Conservation (phyloP, 371 early-diverging fungal species). For the Haplosporangium sp. region DNA sequence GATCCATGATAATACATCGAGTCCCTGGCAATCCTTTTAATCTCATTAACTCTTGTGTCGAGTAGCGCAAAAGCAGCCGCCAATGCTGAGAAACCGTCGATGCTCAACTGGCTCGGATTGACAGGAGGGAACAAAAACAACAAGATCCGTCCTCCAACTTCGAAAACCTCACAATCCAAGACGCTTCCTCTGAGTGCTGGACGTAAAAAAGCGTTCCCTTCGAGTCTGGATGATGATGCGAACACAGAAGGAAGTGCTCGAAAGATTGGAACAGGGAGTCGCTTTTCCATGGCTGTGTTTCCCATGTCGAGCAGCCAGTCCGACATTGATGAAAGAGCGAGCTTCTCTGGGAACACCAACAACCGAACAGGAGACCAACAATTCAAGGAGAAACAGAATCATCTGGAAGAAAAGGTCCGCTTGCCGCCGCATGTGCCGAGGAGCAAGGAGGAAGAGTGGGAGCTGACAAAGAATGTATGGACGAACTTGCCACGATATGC, state of each 20-base stretch:
- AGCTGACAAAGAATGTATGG: slow-evolving; percentile 53
- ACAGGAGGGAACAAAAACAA: slow-evolving; percentile 11
- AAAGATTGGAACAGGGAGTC: slow-evolving; percentile 20
- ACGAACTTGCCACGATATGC: slow-evolving; percentile 44
- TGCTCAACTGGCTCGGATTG: slow-evolving; percentile 47
- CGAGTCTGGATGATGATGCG: slow-evolving; percentile 26
- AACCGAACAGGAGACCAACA: not conserved
- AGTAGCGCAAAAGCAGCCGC: slow-evolving; percentile 33
- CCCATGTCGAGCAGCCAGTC: not conserved
- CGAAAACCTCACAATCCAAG: slow-evolving; percentile 33
- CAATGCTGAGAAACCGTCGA: slow-evolving; percentile 39
- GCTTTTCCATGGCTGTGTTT: slow-evolving; percentile 28
- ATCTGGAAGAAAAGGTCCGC: slow-evolving; percentile 19
- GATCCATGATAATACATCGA: too few relatives aligned
- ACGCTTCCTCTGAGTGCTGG: slow-evolving; percentile 40
- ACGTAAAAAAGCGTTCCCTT: slow-evolving; percentile 36
- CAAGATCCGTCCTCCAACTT: not conserved
- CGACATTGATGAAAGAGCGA: slow-evolving; percentile 27
- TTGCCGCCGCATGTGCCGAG: slow-evolving; percentile 27
- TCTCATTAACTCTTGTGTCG: not conserved
- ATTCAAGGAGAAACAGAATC: slow-evolving; percentile 1
- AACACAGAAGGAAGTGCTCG: slow-evolving; percentile 14
- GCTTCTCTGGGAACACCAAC: not conserved
- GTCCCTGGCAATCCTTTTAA: too few relatives aligned
- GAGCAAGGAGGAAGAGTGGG: slow-evolving; percentile 39